A percentile compares a stretch with the other conserved stretches of the same genome.
Evolutionary conservation across 2,329 filamentous ascomycete genomes (phyloP).

Genomic region (Diaporthe caulivora): DNA sequence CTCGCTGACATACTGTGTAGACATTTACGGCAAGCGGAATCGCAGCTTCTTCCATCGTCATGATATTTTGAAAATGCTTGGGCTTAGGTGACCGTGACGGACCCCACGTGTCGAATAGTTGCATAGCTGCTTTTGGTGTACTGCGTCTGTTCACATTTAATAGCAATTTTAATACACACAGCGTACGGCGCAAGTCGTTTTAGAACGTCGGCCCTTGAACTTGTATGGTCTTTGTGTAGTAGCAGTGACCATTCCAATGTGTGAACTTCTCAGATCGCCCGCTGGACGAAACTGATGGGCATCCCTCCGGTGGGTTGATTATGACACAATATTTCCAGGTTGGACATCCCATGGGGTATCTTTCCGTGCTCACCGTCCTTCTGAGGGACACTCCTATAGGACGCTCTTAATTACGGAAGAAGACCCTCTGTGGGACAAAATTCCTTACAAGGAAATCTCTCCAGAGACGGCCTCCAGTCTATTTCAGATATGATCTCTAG

Average conservation of each 20-base stretch:
- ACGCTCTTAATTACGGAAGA: too few relatives aligned
- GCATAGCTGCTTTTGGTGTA: background rate
- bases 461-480: background rate
- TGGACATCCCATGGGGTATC: too few relatives aligned
- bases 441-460: background rate
- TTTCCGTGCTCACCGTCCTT: too few relatives aligned
- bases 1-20: slow-evolving; percentile 54
- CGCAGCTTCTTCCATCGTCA: slow-evolving; percentile 81
- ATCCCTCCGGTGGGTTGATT: too few relatives aligned
- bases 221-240: too few relatives aligned
- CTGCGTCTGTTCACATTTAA: background rate
- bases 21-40: slow-evolving; percentile 83
- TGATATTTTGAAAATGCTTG: slow-evolving; percentile 71
- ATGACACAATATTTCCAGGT: too few relatives aligned
- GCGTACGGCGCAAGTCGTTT: background rate
- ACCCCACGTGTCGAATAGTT: background rate
- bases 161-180: background rate
- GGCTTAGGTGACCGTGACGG: slow-evolving; percentile 45
- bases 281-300: too few relatives aligned
- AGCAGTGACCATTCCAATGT: too few relatives aligned
- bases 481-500: background rate
- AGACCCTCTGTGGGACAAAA: background rate
- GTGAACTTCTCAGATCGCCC: background rate
- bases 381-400: too few relatives aligned
- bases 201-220: too few relatives aligned